Conservation (phyloP, 352 stramenopile genomes). For the Phytophthora nicotianae region DNA sequence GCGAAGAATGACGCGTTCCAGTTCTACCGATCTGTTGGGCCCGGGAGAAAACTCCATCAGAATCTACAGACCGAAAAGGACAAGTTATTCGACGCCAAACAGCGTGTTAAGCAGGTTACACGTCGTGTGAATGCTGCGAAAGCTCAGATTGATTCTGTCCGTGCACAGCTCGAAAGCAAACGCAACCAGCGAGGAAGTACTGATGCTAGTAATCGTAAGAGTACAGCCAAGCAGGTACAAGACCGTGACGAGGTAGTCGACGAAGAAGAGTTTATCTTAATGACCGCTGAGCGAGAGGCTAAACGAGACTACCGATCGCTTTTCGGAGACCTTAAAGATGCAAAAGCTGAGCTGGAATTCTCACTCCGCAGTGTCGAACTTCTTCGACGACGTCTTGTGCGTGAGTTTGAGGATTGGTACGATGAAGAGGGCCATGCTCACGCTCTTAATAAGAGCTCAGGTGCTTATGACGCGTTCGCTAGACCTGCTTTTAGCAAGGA, state of each 20-base stretch:
- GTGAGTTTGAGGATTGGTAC: slow-evolving; percentile 88
- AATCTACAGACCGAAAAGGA: slow-evolving; percentile 77
- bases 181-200: slow-evolving; percentile 35
- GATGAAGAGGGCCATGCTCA: slow-evolving; percentile 53
- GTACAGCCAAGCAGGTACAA: slow-evolving; percentile 6
- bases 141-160: slow-evolving; percentile 68
- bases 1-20: slow-evolving; percentile 77
- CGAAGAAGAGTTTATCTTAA: slow-evolving; percentile 92
- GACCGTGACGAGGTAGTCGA: slow-evolving; percentile 86
- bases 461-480: slow-evolving; percentile 21
- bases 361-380: slow-evolving; percentile 72
- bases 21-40: slow-evolving; percentile 59
- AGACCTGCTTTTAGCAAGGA: slow-evolving; percentile 45
- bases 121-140: slow-evolving; percentile 83
- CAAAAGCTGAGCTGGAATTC: slow-evolving; percentile 70
- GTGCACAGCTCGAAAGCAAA: slow-evolving; percentile 71
- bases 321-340: slow-evolving; percentile 89
- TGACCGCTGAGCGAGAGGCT: slow-evolving; percentile 81
- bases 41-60: slow-evolving; percentile 63
- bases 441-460: slow-evolving; percentile 40
- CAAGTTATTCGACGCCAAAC: slow-evolving; percentile 72
- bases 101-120: slow-evolving; percentile 75
- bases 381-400: slow-evolving; percentile 74
- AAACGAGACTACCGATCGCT: slow-evolving; percentile 86
- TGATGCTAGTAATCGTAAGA: slow-evolving; percentile 9